phyloP scores from a whole-genome alignment of 805 yeast species.

The Torulaspora gathmanii region DNA sequence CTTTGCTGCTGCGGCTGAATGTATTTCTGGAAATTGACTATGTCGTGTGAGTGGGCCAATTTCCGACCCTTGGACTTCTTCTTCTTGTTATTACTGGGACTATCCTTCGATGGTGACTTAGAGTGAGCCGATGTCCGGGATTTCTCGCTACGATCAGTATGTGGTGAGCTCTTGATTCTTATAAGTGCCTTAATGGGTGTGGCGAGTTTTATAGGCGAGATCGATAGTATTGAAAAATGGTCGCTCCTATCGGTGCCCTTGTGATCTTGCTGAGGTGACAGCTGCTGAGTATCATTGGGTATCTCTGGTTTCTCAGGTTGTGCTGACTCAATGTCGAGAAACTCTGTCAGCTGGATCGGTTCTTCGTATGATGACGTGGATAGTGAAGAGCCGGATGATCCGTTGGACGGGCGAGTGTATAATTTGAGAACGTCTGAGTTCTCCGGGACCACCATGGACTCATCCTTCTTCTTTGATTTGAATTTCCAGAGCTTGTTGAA shows the following conservation, averaged over 20 bases:
- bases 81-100: slow-evolving; percentile 2
- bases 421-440: neutral
- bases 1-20: slow-evolving; percentile 8
- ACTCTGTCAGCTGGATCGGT: slow-evolving; percentile 22
- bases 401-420: neutral
- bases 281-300: neutral
- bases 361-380: slow-evolving; percentile 21
- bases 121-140: neutral
- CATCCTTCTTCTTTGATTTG: slow-evolving; percentile 6
- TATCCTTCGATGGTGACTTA: slow-evolving; percentile 10
- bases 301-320: neutral
- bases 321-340: slow-evolving; percentile 12
- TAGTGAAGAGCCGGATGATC: slow-evolving; percentile 11
- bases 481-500: slow-evolving; percentile 10
- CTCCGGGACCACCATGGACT: neutral
- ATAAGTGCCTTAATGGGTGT: slow-evolving; percentile 28
- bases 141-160: slow-evolving; percentile 6
- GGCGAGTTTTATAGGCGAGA: slow-evolving; percentile 22
- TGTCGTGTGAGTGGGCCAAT: slow-evolving; percentile 19
- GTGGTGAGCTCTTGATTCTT: slow-evolving; percentile 23
- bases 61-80: slow-evolving; percentile 4
- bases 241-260: slow-evolving; percentile 1
- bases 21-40: slow-evolving; percentile 18
- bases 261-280: neutral
- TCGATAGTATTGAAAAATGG: slow-evolving; percentile 11